Evolutionary conservation across 768 basidiomycete species (phyloP).

Genomic region (Tricholoma sp.): DNA sequence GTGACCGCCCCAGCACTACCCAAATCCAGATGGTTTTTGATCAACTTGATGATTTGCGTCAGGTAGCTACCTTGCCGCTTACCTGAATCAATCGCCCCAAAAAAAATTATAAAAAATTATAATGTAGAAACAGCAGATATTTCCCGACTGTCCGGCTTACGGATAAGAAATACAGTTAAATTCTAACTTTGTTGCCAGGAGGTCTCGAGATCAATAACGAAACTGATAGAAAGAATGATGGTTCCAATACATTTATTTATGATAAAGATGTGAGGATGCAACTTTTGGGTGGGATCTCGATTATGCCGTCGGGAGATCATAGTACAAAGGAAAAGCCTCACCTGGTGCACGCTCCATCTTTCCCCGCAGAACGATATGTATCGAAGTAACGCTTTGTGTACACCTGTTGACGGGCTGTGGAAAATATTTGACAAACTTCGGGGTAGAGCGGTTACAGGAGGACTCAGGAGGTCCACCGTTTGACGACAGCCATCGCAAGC

Average conservation of each 20-base stretch:
- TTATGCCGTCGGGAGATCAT: not conserved
- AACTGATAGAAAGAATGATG: conserved; percentile 1
- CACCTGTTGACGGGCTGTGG: no score
- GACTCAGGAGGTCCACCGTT: no score
- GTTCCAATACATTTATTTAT: not conserved
- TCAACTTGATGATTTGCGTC: conserved; percentile 3
- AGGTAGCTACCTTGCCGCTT: not conserved
- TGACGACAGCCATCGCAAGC: no score
- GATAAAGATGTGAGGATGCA: not conserved
- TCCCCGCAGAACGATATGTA: not conserved
- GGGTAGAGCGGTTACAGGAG: no score
- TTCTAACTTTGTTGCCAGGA: not conserved
- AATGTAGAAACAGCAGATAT: not conserved
- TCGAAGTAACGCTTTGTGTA: no score
- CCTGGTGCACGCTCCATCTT: not conserved
- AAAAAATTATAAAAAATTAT: not conserved
- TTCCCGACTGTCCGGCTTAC: not conserved
- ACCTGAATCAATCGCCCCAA: not conserved
- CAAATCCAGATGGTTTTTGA: not conserved
- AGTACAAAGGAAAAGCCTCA: not conserved
- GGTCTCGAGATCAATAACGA: not conserved
- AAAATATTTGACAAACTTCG: no score
- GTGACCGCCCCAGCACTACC: not conserved
- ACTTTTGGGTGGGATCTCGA: conserved; percentile 3
- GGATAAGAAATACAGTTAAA: not conserved